phyloP scores from a whole-genome alignment of 2,329 filamentous ascomycete genomes.

The Ilyonectria destructans region DNA sequence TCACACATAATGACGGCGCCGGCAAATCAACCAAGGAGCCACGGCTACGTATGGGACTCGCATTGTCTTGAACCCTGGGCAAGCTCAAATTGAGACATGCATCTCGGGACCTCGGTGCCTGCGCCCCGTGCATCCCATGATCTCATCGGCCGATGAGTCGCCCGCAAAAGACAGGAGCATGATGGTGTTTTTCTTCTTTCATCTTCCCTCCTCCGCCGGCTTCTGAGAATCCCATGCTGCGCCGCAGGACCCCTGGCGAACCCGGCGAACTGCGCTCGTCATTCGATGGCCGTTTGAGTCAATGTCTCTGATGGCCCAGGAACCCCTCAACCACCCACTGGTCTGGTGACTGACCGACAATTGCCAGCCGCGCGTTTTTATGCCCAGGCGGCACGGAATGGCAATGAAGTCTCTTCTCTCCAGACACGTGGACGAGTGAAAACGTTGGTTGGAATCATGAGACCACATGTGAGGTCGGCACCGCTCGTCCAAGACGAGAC shows the following conservation, averaged over 20 bases:
- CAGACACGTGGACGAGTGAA: slow-evolving; percentile 6
- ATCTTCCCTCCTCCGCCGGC: neutral
- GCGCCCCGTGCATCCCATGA: neutral
- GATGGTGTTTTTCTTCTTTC: slow-evolving; percentile 9
- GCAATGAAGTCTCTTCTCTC: neutral
- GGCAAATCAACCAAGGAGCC: neutral
- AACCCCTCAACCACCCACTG: neutral
- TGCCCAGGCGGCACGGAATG: neutral
- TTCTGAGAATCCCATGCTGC: neutral
- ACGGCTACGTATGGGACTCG: neutral
- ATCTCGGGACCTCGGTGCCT: neutral
- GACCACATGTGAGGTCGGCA: neutral
- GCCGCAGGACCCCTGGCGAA: neutral
- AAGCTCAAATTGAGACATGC: neutral
- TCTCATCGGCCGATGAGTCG: neutral
- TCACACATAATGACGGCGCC: neutral
- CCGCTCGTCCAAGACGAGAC: neutral
- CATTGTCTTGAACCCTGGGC: neutral
- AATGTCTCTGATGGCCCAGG: neutral
- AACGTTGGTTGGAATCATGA: neutral
- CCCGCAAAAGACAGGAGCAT: slow-evolving; percentile 15
- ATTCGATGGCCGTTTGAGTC: neutral
- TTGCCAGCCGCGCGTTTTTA: neutral
- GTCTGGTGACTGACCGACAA: neutral
- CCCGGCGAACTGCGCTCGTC: neutral